A percentile compares a stretch with the other conserved stretches of the same genome.
Conservation (phyloP, 1,284 basidiomycete species). For the Hymenochaete sp. region DNA sequence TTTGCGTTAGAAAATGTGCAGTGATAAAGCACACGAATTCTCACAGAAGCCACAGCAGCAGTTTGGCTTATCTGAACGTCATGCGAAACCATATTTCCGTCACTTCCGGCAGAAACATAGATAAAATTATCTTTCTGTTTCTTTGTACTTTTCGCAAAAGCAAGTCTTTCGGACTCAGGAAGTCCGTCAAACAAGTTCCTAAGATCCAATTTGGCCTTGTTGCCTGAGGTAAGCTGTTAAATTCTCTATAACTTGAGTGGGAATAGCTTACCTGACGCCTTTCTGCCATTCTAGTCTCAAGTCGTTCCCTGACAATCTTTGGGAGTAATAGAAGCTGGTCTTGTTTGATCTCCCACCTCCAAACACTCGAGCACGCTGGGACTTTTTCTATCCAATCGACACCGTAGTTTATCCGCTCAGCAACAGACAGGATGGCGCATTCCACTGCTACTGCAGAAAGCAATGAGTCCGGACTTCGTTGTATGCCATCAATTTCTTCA, state of each 20-base stretch:
- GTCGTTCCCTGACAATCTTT: conserved; percentile 56
- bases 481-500: conserved; percentile 31
- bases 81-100: conserved; percentile 7
- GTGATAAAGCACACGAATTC: no score
- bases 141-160: conserved; percentile 46
- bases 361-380: conserved; percentile 59
- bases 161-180: conserved; percentile 44
- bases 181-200: conserved; percentile 45
- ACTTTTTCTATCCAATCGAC: conserved; percentile 45
- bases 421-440: conserved; percentile 47
- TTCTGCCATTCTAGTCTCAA: conserved; percentile 54
- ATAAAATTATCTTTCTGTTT: conserved; percentile 31
- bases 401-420: conserved; percentile 68
- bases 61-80: no score
- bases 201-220: conserved; percentile 56
- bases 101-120: neutral
- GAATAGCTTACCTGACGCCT: conserved; percentile 50
- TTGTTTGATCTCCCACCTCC: conserved; percentile 81
- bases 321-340: conserved; percentile 57
- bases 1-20: no score
- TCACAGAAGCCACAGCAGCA: no score
- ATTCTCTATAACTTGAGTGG: no score
- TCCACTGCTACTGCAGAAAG: conserved; percentile 50
- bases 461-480: conserved; percentile 11
- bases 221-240: no score